Evolutionary conservation across 805 yeast genomes (phyloP).

Genomic region (Suhomyces tanzawaensis): DNA sequence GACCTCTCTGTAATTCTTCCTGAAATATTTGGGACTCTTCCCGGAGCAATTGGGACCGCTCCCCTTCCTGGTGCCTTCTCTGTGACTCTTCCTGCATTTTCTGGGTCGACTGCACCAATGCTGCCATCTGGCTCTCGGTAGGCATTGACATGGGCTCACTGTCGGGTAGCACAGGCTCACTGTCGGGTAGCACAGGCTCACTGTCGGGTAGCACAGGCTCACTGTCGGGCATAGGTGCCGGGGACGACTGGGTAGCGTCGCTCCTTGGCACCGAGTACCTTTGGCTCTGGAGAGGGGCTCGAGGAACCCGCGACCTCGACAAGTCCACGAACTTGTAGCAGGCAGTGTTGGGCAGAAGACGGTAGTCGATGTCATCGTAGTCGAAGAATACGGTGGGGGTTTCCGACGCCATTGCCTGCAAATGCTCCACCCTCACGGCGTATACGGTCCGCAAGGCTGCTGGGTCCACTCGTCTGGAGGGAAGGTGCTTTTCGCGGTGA

Average conservation of each 20-base stretch:
- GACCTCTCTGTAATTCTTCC: no score
- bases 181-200: no score
- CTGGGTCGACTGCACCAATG: conserved; percentile 4
- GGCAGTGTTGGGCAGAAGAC: conserved; percentile 1
- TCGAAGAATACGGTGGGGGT: conserved; percentile 25
- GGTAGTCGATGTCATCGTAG: conserved; percentile 14
- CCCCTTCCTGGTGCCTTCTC: no score
- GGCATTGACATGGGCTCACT: conserved; percentile 1
- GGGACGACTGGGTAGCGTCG: no score
- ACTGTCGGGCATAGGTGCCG: no score
- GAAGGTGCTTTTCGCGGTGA: no score
- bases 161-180: not conserved
- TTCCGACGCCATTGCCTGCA: conserved; percentile 2
- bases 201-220: no score
- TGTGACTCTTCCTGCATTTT: no score
- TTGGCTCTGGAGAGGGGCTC: not conserved
- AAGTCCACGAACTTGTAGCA: conserved; percentile 12
- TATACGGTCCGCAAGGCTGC: conserved; percentile 14
- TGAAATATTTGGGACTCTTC: no score
- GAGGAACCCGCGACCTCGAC: conserved; percentile 3
- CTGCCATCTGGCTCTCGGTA: conserved; percentile 3
- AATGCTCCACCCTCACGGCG: conserved; percentile 13
- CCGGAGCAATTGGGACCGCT: no score
- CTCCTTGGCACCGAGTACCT: not conserved
- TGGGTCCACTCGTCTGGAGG: no score